phyloP scores from a whole-genome alignment of 331 rosid species.

The Quercus phellos region DNA sequence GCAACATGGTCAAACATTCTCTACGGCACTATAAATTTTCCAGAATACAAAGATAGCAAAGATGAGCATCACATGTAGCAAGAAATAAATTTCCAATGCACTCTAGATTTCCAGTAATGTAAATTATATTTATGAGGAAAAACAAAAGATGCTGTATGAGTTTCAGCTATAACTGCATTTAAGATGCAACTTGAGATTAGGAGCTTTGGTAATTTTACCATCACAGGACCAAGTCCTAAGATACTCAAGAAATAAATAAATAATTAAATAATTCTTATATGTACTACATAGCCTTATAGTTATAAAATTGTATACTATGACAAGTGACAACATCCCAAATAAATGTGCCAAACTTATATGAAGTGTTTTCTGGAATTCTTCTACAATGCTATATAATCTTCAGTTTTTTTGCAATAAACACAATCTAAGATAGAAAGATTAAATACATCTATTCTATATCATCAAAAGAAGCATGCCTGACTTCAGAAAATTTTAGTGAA shows the following conservation, averaged over 20 bases:
- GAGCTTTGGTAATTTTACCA: neutral
- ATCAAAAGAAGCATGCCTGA: neutral
- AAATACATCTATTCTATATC: neutral
- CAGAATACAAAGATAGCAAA: conserved; percentile 6
- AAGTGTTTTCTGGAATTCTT: too few species aligned
- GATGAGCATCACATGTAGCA: neutral
- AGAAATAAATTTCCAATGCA: neutral
- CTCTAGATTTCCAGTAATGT: neutral
- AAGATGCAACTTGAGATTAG: neutral
- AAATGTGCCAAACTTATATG: too few species aligned
- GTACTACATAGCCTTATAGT: too few species aligned
- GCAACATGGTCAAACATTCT: conserved; percentile 11
- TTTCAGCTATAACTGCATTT: neutral
- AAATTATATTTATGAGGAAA: neutral
- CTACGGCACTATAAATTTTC: conserved; percentile 5
- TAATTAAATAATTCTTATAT: too few species aligned
- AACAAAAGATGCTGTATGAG: neutral
- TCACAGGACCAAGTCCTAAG: neutral
- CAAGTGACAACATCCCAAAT: too few species aligned
- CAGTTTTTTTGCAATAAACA: too few species aligned
- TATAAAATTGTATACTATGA: too few species aligned
- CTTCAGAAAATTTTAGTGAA: neutral
- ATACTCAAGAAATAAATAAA: too few species aligned
- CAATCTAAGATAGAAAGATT: too few species aligned
- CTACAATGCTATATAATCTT: too few species aligned